Conservation (phyloP, 305 asterid species). For the Petunia hybrid region DNA sequence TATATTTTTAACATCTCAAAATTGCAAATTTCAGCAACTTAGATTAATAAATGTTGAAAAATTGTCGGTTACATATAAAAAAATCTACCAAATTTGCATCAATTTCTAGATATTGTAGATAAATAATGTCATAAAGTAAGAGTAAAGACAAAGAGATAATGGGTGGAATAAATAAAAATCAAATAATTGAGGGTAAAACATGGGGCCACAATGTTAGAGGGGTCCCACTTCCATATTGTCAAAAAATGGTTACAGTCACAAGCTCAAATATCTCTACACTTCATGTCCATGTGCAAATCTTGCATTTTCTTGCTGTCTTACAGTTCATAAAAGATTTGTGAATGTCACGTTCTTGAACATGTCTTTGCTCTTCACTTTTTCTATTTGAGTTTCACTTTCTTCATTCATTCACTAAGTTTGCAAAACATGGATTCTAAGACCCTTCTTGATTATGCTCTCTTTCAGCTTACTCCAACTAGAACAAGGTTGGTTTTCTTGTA, state of each 20-base stretch:
- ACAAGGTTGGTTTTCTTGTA: slow-evolving; percentile 58
- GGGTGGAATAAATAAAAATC: slow-evolving; percentile 23
- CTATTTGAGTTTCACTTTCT: slow-evolving; percentile 26
- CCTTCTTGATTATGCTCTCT: slow-evolving; percentile 77
- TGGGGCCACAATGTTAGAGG: slow-evolving; percentile 39
- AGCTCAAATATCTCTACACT: background rate
- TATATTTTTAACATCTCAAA: background rate
- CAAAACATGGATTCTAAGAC: slow-evolving; percentile 60
- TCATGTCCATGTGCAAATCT: slow-evolving; percentile 58
- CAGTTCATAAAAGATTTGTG: slow-evolving; percentile 55
- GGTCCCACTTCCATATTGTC: slow-evolving; percentile 39
- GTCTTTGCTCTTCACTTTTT: slow-evolving; percentile 38
- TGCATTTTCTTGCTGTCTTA: slow-evolving; percentile 71
- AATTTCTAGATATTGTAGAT: background rate
- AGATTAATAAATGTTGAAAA: background rate
- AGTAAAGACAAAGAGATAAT: slow-evolving; percentile 31
- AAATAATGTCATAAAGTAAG: slow-evolving; percentile 6
- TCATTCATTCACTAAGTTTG: slow-evolving; percentile 24
- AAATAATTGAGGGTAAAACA: slow-evolving; percentile 46
- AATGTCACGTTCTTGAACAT: slow-evolving; percentile 57
- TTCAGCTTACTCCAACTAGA: slow-evolving; percentile 88
- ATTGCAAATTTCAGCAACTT: background rate
- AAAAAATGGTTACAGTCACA: slow-evolving; percentile 39
- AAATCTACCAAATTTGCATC: background rate
- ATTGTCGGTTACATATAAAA: slow-evolving; percentile 19